phyloP scores from a whole-genome alignment of 2,329 filamentous ascomycete species.

The Chaetoscypha palmicola region DNA sequence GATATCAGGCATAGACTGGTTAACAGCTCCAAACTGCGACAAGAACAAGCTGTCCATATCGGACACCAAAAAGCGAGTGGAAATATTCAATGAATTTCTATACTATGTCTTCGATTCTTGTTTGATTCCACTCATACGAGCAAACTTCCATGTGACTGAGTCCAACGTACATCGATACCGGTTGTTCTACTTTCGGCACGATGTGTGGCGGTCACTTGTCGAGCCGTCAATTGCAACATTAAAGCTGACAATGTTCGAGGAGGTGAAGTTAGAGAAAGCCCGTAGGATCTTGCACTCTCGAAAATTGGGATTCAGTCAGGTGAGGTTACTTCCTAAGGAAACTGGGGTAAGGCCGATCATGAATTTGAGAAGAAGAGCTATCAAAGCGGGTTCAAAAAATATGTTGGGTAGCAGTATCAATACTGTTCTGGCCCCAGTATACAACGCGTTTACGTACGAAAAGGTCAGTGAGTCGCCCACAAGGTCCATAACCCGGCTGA shows the following conservation, averaged over 20 bases:
- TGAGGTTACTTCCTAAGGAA: conserved; percentile 78
- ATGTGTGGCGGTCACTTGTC: conserved; percentile 74
- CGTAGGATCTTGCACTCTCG: conserved; percentile 52
- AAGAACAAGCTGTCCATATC: conserved; percentile 56
- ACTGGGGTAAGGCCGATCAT: conserved; percentile 73
- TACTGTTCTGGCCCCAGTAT: conserved; percentile 62
- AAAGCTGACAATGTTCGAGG: conserved; percentile 70
- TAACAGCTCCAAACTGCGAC: conserved; percentile 47
- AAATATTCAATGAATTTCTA: conserved; percentile 76
- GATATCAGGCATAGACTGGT: conserved; percentile 67
- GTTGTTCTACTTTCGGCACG: conserved; percentile 90
- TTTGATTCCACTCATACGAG: conserved; percentile 76
- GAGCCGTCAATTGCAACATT: conserved; percentile 64
- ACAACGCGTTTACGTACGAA: conserved; percentile 72
- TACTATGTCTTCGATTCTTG: conserved; percentile 94
- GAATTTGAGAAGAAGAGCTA: conserved; percentile 66
- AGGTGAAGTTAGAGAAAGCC: conserved; percentile 55
- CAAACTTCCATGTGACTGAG: conserved; percentile 92
- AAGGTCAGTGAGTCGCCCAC: conserved; percentile 46
- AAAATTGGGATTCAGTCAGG: conserved; percentile 65
- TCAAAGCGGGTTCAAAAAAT: conserved; percentile 46
- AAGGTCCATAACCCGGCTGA: conserved; percentile 10
- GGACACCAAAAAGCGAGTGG: conserved; percentile 67
- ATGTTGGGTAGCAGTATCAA: conserved; percentile 62
- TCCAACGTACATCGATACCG: conserved; percentile 72